Evolutionary conservation across 345 rosid species (phyloP), one percentile per base, ranked within the genome.

Genomic region (Populus pruinosa): DNA sequence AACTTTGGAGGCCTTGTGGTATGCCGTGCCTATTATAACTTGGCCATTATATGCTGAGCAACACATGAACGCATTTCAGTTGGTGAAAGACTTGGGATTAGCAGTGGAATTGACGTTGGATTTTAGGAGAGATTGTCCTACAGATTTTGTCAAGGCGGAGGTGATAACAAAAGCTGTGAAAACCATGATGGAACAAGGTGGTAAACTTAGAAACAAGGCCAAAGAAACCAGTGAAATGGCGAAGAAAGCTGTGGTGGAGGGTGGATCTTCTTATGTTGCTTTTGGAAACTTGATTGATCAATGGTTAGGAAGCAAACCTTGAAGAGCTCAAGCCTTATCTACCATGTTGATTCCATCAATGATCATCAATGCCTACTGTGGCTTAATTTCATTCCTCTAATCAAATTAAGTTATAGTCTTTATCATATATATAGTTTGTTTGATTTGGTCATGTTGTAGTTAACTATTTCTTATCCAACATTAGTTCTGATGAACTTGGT

Each of bases 21-120:
- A 70, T 68, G 88, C 83, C 0, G 87, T 87, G 21, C 93, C 89
- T 0, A 66, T 86, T 0, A 86, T 87, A 35, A 64, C 91, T 72
- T 88, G 90, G 90, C 93, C 93, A 0, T 50, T 88, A 63, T 83
- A 84, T 47, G 90, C 82, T 0, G 91, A 91, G 69, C 96, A 91
- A 31, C 91, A 88, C 21, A 25, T 90, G 39, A 88, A 87, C 25
- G 93, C 91, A 5, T 90, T 86, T 16, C 61, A 75, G 47, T 21
- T 87, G 73, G 89, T 86, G 72, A 72, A 17, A 36, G 93, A 87
- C 71, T 11, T 88, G 36, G 84, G 83, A 53, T 2, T 87, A 16
- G 90, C 85, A 3, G 86, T 81, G 53, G 93, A 88, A 78, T 77
- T 90, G 35, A 82, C 73, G 16, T 73, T 86, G 76, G 92, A 88